Evolutionary conservation across 331 rosid species (phyloP).

Genomic region (Acacia pycnantha): DNA sequence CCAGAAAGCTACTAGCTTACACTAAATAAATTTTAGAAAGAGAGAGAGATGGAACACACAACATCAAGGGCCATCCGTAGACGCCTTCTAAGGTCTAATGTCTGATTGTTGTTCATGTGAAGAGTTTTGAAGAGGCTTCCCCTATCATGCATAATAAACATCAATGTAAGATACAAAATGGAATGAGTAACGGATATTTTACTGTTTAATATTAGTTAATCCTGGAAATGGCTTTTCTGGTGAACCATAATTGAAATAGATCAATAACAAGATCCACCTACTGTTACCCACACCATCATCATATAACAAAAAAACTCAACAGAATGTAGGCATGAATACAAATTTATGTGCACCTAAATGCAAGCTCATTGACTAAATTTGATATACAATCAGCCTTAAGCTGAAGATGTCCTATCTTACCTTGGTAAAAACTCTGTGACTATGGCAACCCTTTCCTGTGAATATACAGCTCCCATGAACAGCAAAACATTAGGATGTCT

Average conservation of each 20-base stretch:
- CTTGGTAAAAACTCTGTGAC: slow-evolving; percentile 80
- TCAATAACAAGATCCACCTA: background rate
- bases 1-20: background rate
- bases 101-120: slow-evolving; percentile 62
- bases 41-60: slow-evolving; percentile 49
- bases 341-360: slow-evolving; percentile 15
- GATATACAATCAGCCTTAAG: slow-evolving; percentile 15
- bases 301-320: background rate
- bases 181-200: background rate
- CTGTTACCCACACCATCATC: background rate
- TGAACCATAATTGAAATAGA: background rate
- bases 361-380: slow-evolving; percentile 3
- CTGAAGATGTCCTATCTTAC: slow-evolving; percentile 36
- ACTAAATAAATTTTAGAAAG: slow-evolving; percentile 5
- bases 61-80: slow-evolving; percentile 80
- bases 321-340: background rate
- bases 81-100: slow-evolving; percentile 61
- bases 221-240: background rate
- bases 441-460: slow-evolving; percentile 67
- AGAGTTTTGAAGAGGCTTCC: slow-evolving; percentile 79
- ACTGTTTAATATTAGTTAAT: background rate
- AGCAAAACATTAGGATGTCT: slow-evolving; percentile 84
- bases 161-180: slow-evolving; percentile 10
- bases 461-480: slow-evolving; percentile 81
- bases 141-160: slow-evolving; percentile 42